Percentiles rank a stretch among this genome's conserved stretches.
Conservation (phyloP, 768 basidiomycete species). For the Collybiopsis confluens region DNA sequence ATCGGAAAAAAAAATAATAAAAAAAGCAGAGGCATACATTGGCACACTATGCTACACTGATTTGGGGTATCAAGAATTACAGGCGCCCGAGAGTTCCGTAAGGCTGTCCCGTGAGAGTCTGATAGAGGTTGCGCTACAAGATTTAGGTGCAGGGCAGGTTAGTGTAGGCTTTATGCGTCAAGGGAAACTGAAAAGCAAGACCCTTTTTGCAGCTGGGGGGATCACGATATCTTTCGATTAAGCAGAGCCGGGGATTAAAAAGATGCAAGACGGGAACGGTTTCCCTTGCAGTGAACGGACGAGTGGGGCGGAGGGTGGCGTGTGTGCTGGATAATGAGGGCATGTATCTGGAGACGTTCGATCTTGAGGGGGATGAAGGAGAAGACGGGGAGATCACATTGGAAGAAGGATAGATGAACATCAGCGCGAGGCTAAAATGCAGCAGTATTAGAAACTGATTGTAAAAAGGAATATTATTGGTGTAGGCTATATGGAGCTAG, state of each 20-base stretch:
- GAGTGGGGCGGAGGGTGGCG: conserved; percentile 67
- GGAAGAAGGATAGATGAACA: conserved; percentile 19
- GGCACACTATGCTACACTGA: conserved; percentile 60
- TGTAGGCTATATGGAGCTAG: conserved; percentile 35
- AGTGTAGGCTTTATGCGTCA: conserved; percentile 22
- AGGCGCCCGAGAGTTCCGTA: conserved; percentile 42
- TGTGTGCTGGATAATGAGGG: conserved; percentile 69
- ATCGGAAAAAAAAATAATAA: neutral
- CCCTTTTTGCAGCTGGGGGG: conserved; percentile 45
- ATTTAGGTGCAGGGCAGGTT: conserved; percentile 64
- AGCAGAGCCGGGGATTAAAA: conserved; percentile 50
- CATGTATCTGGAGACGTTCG: conserved; percentile 63
- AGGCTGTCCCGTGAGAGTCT: conserved; percentile 60
- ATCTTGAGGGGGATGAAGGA: conserved; percentile 70
- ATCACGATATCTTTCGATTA: conserved; percentile 47
- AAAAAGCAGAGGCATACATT: conserved; percentile 56
- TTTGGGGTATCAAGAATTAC: conserved; percentile 54
- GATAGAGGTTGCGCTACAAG: conserved; percentile 51
- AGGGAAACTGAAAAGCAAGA: conserved; percentile 18
- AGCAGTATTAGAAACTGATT: conserved; percentile 19
- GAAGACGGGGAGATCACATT: conserved; percentile 32
- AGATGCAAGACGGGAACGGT: conserved; percentile 49
- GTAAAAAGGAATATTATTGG: conserved; percentile 11
- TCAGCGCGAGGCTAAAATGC: conserved; percentile 23
- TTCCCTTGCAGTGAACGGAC: conserved; percentile 70